Percentiles rank a stretch among this genome's conserved stretches.
Evolutionary conservation across 495 filamentous ascomycete genomes (phyloP).

Genomic region (Astrothelium subdiscretum): DNA sequence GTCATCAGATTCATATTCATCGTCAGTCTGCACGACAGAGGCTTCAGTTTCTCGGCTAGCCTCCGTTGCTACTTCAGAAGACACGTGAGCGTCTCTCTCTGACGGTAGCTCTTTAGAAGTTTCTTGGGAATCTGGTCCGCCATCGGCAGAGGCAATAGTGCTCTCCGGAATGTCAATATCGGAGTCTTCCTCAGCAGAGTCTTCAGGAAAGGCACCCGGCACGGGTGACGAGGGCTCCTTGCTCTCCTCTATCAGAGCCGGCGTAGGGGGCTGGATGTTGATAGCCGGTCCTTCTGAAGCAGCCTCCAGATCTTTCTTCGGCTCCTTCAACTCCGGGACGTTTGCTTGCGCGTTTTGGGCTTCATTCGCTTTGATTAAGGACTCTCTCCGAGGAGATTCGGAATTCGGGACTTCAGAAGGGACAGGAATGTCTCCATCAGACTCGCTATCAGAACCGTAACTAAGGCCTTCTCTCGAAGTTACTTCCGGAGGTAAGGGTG

Average conservation of each 20-base stretch:
- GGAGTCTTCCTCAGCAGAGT: background rate
- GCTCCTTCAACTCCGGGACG: background rate
- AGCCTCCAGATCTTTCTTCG: background rate
- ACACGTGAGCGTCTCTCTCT: background rate
- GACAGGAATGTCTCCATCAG: slow-evolving; percentile 6
- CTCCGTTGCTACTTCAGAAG: background rate
- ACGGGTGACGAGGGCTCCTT: background rate
- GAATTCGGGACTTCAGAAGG: background rate
- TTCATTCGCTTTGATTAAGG: background rate
- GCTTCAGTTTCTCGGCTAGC: background rate
- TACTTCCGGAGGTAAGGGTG: slow-evolving; percentile 52
- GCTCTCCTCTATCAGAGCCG: slow-evolving; percentile 7
- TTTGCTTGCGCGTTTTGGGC: background rate
- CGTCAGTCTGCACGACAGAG: background rate
- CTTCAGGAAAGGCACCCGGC: background rate
- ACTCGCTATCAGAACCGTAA: slow-evolving; percentile 36
- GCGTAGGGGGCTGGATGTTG: slow-evolving; percentile 15
- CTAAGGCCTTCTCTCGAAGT: slow-evolving; percentile 50
- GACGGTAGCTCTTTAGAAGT: background rate
- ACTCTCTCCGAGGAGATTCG: background rate
- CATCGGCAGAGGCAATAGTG: slow-evolving; percentile 21
- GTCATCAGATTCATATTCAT: slow-evolving; percentile 26
- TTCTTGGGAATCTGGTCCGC: background rate
- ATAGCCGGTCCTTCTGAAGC: slow-evolving; percentile 11
- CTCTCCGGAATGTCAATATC: background rate